These are phyloP conservation scores for Benincasa hispida DNA, from an alignment of 306 rosid species.

Conservation along the genomic window DNA sequence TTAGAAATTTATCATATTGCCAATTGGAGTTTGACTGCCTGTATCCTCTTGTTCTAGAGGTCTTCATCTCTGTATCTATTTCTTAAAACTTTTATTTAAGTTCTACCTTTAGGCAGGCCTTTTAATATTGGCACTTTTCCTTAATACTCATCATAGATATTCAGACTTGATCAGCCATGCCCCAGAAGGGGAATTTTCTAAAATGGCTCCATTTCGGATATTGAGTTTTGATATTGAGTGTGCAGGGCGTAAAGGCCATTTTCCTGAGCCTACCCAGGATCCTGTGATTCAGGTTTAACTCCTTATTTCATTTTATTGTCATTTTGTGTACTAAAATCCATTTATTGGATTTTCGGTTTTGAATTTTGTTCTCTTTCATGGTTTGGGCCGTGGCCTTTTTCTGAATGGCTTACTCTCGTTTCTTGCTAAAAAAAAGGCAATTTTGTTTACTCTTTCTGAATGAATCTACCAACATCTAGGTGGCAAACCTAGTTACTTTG, in stretches of 20 bases:
- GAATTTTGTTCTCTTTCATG: background rate
- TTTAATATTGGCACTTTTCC: slow-evolving; percentile 5
- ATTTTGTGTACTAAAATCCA: background rate
- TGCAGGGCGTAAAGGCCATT: slow-evolving; percentile 98
- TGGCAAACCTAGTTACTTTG: slow-evolving; percentile 86
- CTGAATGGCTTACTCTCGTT: background rate
- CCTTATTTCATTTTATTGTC: background rate
- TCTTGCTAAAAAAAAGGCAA: background rate
- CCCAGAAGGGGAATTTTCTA: slow-evolving; percentile 89
- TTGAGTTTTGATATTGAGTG: slow-evolving; percentile 98
- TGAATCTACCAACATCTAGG: slow-evolving; percentile 33
- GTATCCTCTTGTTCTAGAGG: slow-evolving; percentile 48
- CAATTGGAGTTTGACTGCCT: slow-evolving; percentile 84
- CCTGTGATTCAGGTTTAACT: slow-evolving; percentile 86
- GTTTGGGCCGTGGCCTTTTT: background rate
- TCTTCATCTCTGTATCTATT: slow-evolving; percentile 2
- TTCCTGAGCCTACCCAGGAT: slow-evolving; percentile 91
- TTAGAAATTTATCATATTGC: slow-evolving; percentile 47
- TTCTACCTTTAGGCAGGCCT: background rate
- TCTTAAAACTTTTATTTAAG: background rate
- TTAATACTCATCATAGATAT: slow-evolving; percentile 54
- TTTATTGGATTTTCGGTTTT: background rate
- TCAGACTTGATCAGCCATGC: slow-evolving; percentile 80
- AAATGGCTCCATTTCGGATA: slow-evolving; percentile 98
- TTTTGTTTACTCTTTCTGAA: background rate